Percentiles rank a stretch among this genome's conserved stretches.
Evolutionary conservation across 805 yeast species (phyloP).

Genomic region (Sugiyamaella floridensis): DNA sequence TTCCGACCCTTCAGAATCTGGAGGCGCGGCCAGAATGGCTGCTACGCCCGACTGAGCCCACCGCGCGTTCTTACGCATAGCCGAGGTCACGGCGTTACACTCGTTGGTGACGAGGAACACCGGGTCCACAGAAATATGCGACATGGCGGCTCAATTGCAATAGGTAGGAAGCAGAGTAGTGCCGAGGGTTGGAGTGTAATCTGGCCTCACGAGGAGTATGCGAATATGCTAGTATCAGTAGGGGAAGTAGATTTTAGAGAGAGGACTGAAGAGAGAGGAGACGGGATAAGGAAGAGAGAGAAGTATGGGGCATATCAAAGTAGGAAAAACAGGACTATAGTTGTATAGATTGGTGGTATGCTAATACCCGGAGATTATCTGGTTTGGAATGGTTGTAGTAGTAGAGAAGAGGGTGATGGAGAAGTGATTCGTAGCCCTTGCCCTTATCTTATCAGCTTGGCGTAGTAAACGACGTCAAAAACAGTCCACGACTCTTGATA

Average conservation of each 20-base stretch:
- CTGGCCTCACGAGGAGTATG: neutral
- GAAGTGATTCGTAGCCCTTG: no score
- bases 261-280: no score
- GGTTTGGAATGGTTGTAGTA: no score
- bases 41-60: slow-evolving; percentile 78
- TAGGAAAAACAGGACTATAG: no score
- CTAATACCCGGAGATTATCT: neutral
- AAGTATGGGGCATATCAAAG: no score
- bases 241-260: neutral
- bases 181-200: neutral
- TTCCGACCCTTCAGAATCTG: slow-evolving; percentile 38
- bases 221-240: neutral
- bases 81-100: slow-evolving; percentile 76
- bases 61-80: slow-evolving; percentile 81
- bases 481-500: no score
- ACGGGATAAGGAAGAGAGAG: no score
- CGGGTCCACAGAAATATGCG: slow-evolving; percentile 54
- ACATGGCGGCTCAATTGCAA: slow-evolving; percentile 4
- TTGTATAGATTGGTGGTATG: no score
- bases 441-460: no score
- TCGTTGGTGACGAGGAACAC: slow-evolving; percentile 80
- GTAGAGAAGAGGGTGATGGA: no score
- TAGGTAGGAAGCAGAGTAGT: neutral
- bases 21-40: slow-evolving; percentile 65
- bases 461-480: no score